Conservation (phyloP, 2,329 filamentous ascomycete species). For the Zarea fungicola region DNA sequence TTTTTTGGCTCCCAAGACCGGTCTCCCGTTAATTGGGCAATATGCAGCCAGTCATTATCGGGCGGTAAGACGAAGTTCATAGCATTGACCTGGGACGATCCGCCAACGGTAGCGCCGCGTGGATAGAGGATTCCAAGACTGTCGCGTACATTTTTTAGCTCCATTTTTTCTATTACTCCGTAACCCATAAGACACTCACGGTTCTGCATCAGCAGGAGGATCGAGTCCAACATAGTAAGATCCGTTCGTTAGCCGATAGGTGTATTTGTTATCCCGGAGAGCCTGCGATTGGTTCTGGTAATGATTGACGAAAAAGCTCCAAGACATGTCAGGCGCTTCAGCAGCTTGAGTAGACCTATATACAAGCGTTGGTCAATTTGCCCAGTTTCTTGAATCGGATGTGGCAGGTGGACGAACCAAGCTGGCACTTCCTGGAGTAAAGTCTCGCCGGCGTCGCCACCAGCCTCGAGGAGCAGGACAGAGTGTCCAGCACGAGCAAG, state of each 20-base stretch:
- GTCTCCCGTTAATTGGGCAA: conserved; percentile 35
- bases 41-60: conserved; percentile 32
- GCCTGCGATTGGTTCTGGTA: conserved; percentile 32
- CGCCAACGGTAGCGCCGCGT: conserved; percentile 16
- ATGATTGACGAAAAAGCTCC: conserved; percentile 57
- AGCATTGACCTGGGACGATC: conserved; percentile 26
- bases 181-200: conserved; percentile 15
- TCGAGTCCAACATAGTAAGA: conserved; percentile 20
- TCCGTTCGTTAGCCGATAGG: conserved; percentile 17
- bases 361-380: background rate
- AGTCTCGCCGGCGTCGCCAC: conserved; percentile 38
- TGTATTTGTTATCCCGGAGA: conserved; percentile 18
- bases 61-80: conserved; percentile 29
- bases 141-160: too few relatives aligned
- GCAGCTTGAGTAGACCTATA: background rate
- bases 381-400: background rate
- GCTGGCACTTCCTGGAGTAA: background rate
- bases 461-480: conserved; percentile 53
- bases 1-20: conserved; percentile 32
- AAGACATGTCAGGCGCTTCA: background rate
- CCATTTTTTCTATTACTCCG: background rate
- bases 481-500: conserved; percentile 50
- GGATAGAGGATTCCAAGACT: conserved; percentile 20
- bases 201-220: conserved; percentile 26
- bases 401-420: background rate